Evolutionary conservation across 169 alveolate genomes (phyloP).

Genomic region (Eimeria zaria): DNA sequence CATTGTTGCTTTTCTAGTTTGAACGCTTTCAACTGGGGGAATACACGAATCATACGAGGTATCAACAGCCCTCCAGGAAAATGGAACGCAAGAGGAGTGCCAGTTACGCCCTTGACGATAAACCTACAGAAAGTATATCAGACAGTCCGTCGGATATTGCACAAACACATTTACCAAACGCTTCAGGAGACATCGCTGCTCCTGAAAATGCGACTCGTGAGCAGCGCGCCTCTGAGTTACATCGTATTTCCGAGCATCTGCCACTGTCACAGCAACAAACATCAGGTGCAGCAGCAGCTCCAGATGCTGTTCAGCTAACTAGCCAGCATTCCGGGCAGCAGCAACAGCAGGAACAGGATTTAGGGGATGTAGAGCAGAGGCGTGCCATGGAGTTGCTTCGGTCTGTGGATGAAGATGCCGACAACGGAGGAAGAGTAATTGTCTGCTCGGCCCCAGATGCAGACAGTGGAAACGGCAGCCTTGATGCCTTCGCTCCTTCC

Average conservation of each 20-base stretch:
- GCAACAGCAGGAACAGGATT: constrained; percentile 34
- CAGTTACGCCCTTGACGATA: constrained; percentile 5
- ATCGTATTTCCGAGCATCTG: neutral
- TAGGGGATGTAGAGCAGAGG: constrained; percentile 68
- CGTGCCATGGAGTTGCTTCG: constrained; percentile 65
- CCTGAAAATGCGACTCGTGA: neutral
- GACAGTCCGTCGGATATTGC: neutral
- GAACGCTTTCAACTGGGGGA: neutral
- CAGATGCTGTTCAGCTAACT: neutral
- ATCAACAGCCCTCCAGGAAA: neutral
- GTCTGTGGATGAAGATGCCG: constrained; percentile 63
- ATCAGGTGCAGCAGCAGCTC: constrained; percentile 11
- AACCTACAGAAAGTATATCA: neutral
- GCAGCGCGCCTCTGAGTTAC: neutral
- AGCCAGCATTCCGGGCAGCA: neutral
- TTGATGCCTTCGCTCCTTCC: neutral
- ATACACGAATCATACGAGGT: neutral
- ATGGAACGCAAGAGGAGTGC: constrained; percentile 24
- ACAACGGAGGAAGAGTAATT: constrained; percentile 58
- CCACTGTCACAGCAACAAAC: constrained; percentile 5
- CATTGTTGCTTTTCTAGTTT: too few relatives aligned
- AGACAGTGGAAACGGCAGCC: neutral
- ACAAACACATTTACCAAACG: neutral
- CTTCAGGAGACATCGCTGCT: neutral
- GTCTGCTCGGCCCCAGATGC: constrained; percentile 66